phyloP scores from a whole-genome alignment of 2,329 filamentous ascomycete genomes.

The Phialemonium atrogriseum region DNA sequence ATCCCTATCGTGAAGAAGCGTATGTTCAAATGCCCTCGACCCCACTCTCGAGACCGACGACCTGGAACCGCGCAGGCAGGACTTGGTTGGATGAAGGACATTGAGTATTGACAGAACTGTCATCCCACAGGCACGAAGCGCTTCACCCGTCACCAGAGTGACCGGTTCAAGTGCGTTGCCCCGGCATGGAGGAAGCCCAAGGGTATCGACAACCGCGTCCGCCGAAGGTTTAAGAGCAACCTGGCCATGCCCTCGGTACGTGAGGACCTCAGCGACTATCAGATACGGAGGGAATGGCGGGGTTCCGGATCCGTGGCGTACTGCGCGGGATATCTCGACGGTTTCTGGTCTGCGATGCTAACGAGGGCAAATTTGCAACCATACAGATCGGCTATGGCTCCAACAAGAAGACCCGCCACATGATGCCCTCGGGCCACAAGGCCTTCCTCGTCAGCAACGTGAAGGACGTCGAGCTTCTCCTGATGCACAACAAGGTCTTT shows the following conservation, averaged over 20 bases:
- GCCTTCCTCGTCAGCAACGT: slow-evolving; percentile 98
- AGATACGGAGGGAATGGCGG: slow-evolving; percentile 6
- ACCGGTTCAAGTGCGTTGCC: slow-evolving; percentile 89
- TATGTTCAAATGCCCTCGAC: slow-evolving; percentile 47
- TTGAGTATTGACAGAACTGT: slow-evolving; percentile 27
- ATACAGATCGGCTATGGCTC: slow-evolving; percentile 91
- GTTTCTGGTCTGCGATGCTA: too few species aligned
- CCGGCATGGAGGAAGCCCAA: slow-evolving; percentile 98
- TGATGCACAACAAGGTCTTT: slow-evolving; percentile 99
- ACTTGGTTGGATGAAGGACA: too few species aligned
- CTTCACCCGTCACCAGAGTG: slow-evolving; percentile 97
- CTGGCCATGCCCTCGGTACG: slow-evolving; percentile 97
- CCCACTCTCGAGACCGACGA: slow-evolving; percentile 8
- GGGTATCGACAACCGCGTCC: slow-evolving; percentile 98
- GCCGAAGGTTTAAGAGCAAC: slow-evolving; percentile 94
- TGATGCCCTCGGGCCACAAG: slow-evolving; percentile 99
- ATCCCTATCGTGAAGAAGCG: slow-evolving; percentile 99
- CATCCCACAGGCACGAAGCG: slow-evolving; percentile 68
- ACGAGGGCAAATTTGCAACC: slow-evolving; percentile 7
- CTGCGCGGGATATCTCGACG: not conserved
- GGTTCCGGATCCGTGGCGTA: not conserved
- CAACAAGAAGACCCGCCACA: slow-evolving; percentile 99
- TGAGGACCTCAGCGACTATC: slow-evolving; percentile 18
- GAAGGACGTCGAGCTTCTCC: slow-evolving; percentile 90
- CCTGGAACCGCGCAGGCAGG: slow-evolving; percentile 2